Evolutionary conservation across 441 rosid species (phyloP).

Genomic region (Populus hybrid): DNA sequence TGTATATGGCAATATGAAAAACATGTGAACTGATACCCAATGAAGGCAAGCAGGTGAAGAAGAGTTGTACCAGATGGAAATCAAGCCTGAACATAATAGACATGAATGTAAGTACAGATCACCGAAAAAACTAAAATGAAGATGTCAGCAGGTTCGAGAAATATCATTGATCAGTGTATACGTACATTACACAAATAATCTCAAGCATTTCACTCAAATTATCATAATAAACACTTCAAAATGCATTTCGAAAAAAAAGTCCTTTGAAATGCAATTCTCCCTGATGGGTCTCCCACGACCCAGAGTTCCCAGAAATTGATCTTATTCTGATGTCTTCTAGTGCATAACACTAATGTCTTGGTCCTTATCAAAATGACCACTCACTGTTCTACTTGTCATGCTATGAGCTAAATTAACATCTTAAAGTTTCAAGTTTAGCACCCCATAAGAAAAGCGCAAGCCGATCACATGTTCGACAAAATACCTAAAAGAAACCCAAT

Average conservation of each 20-base stretch:
- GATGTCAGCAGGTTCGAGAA: neutral
- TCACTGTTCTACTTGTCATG: neutral
- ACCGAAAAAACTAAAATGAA: neutral
- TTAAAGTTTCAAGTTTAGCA: neutral
- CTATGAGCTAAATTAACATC: neutral
- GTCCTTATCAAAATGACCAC: neutral
- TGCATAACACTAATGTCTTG: neutral
- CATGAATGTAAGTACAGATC: slow-evolving; percentile 16
- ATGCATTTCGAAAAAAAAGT: neutral
- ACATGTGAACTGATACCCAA: slow-evolving; percentile 49
- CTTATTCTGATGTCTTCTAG: neutral
- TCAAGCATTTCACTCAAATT: neutral
- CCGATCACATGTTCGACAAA: slow-evolving; percentile 24
- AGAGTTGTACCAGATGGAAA: slow-evolving; percentile 90
- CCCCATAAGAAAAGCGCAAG: neutral
- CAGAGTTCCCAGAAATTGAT: neutral
- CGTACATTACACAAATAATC: neutral
- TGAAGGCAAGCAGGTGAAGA: slow-evolving; percentile 91
- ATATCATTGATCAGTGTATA: neutral
- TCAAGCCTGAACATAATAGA: slow-evolving; percentile 62
- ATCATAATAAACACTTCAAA: neutral
- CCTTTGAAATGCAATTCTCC: neutral
- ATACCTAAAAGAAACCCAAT: slow-evolving; percentile 24
- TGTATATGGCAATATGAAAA: slow-evolving; percentile 4
- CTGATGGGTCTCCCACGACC: neutral